phyloP scores from a whole-genome alignment of 495 filamentous ascomycete genomes.

The Aspergillus leporis region DNA sequence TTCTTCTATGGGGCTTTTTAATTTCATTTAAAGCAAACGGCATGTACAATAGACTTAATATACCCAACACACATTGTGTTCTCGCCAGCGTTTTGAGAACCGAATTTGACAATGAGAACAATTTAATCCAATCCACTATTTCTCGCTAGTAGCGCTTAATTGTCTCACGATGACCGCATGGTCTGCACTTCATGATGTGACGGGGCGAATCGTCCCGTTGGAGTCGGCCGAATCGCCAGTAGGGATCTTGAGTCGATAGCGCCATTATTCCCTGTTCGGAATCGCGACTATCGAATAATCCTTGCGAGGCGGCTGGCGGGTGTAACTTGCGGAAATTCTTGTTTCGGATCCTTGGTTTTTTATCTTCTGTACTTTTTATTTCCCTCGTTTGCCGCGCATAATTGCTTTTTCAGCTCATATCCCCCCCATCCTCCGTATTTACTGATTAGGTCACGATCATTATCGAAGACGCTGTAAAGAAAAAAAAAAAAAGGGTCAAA shows the following conservation, averaged over 20 bases:
- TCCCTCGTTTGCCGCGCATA: neutral
- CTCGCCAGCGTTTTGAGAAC: constrained; percentile 3
- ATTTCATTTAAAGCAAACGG: constrained; percentile 31
- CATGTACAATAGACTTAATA: constrained; percentile 52
- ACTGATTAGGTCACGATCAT: neutral
- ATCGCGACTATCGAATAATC: constrained; percentile 1
- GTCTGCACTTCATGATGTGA: constrained; percentile 9
- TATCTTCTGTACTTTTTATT: neutral
- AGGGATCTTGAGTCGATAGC: constrained; percentile 13
- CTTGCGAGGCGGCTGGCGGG: neutral
- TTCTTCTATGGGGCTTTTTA: constrained; percentile 15
- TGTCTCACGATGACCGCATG: constrained; percentile 9
- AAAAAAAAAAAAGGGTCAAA: neutral
- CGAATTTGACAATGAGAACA: neutral
- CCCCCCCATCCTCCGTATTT: neutral
- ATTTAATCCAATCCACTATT: neutral
- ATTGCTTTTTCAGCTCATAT: neutral
- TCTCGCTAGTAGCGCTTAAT: constrained; percentile 1
- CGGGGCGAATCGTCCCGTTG: neutral
- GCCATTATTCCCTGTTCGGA: constrained; percentile 12
- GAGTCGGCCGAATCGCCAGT: neutral
- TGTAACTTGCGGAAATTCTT: neutral
- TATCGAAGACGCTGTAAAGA: neutral
- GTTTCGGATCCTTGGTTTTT: neutral
- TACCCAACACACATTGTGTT: constrained; percentile 43